These are phyloP conservation scores for Pyropia haitanensis DNA, from an alignment of 23 red algal genomes.

Conservation along the genomic window DNA sequence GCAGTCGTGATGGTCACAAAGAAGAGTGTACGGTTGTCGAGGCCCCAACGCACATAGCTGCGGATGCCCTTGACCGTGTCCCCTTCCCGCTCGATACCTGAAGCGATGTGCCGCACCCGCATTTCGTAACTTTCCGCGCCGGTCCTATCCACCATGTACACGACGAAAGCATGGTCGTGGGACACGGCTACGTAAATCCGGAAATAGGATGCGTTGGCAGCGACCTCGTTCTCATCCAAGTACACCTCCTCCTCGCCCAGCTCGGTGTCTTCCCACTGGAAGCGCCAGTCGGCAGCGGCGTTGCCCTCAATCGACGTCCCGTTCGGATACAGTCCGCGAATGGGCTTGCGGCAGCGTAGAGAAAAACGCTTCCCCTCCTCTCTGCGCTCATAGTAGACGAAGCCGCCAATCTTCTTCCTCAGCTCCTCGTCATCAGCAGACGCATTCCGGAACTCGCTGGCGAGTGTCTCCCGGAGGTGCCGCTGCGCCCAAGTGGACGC, in stretches of 20 bases:
- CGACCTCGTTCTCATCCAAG: conserved; percentile 58
- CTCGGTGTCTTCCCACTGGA: conserved; percentile 2
- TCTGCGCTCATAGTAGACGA: conserved; percentile 42
- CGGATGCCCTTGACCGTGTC: conserved; percentile 27
- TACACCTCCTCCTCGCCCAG: conserved; percentile 38
- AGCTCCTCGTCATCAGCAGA: conserved; percentile 39
- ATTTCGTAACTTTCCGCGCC: conserved; percentile 70
- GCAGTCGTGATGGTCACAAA: conserved; percentile 49
- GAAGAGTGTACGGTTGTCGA: conserved; percentile 35
- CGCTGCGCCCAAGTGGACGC: conserved; percentile 9
- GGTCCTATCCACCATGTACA: conserved; percentile 40
- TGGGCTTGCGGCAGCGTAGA: conserved; percentile 29
- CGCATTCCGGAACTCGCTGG: conserved; percentile 39
- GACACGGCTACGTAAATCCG: conserved; percentile 7
- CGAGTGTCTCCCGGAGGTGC: conserved; percentile 10
- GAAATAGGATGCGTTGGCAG: conserved; percentile 27
- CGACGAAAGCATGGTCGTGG: conserved; percentile 44
- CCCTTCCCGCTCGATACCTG: conserved; percentile 17
- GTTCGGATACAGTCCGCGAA: background rate
- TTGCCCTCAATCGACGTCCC: background rate
- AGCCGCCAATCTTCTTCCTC: conserved; percentile 30
- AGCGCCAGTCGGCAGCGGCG: background rate
- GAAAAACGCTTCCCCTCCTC: conserved; percentile 41
- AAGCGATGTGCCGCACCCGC: conserved; percentile 28
- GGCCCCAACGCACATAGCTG: conserved; percentile 50